Evolutionary conservation across 345 rosid genomes (phyloP), one percentile per base, ranked within the genome.

Genomic region (Brassica nigra): DNA sequence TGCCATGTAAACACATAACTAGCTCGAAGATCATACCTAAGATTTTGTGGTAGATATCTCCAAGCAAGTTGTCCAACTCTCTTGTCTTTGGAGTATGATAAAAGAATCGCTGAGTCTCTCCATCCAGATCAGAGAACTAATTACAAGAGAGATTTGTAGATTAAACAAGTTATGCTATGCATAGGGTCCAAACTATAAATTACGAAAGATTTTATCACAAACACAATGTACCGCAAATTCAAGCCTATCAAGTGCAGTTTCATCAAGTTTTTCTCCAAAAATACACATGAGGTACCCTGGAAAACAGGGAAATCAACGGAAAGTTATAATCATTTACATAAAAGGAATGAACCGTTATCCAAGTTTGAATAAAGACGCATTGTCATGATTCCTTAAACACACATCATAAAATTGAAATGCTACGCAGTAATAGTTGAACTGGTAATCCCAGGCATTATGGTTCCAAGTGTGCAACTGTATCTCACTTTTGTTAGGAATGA

Each of bases 31-130:
- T 52, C 80, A 36, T 81, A 82, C 99, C 99, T 73, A 95, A 80
- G 78, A 90, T 89, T 86, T 95, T 95, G 73, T 95, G 99, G 85
- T 92, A 92, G 78, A 95, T 88, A 82, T 95, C 99, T 83, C 99
- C 98, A 59, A 95, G 92, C 83, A 89, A 90, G 70, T 84, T 82
- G 78, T 92, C 97, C 85, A 95, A 77, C 83, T 95, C 98, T 16
- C 59, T 82, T 72, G 99, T 92, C 88, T 91, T 95, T 37, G 95
- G 84, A 15, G 97, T 92, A 70, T 80, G 98, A 84, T 95, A 92
- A 82, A 91, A 92, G 80, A 84, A 95, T 80, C 90, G 87, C 83
- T 80, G 82, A 73, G 82, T 87, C 84, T 90, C 93, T 67, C 88
- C 96, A 82, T 88, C 96, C 71, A 54, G 18, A 49, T 49, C 55